A percentile compares a stretch with the other conserved stretches of the same genome.
These are phyloP conservation scores for Corymbia maculata DNA, from an alignment of 345 rosid species.

Conservation along the genomic window DNA sequence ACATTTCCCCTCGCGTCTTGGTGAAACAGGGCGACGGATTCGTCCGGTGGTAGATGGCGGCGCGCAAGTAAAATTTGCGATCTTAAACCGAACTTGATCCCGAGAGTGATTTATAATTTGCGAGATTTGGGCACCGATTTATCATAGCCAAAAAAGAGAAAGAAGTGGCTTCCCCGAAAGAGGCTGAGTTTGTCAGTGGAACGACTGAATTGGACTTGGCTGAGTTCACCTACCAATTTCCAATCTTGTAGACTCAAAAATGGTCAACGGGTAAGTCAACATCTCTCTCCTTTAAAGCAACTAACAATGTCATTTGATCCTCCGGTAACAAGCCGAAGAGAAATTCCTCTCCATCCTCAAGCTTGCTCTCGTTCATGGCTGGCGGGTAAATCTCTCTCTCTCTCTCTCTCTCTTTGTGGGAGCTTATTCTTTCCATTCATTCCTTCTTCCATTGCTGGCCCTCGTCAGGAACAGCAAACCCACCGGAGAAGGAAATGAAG, in stretches of 20 bases:
- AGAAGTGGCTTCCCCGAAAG: background rate
- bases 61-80: background rate
- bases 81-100: background rate
- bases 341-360: background rate
- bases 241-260: too few relatives aligned
- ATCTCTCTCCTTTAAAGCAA: background rate
- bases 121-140: background rate
- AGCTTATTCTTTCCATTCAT: too few relatives aligned
- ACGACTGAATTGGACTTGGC: background rate
- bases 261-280: background rate
- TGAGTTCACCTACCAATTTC: background rate
- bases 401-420: background rate
- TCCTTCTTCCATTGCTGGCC: background rate
- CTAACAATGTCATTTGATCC: background rate
- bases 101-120: background rate
- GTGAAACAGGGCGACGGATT: background rate
- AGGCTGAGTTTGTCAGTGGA: background rate
- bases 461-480: background rate
- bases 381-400: background rate
- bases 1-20: background rate
- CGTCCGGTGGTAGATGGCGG: background rate
- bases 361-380: background rate
- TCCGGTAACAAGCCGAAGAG: background rate
- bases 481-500: background rate
- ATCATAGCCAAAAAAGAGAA: background rate